These are phyloP conservation scores for Pseudonectria foliicola DNA, from an alignment of 2,329 filamentous ascomycete genomes.

Conservation along the genomic window DNA sequence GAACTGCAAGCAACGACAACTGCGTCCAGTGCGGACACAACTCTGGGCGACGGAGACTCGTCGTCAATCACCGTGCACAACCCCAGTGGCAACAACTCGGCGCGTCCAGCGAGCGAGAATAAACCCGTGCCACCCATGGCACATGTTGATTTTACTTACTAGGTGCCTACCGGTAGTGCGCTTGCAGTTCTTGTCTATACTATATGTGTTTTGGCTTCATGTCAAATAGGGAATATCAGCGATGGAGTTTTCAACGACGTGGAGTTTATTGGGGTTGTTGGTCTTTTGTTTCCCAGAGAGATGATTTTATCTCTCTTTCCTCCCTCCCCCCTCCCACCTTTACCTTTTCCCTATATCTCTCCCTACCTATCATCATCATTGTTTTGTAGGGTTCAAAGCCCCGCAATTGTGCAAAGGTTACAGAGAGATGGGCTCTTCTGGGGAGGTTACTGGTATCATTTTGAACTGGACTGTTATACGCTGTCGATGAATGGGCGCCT, in stretches of 20 bases:
- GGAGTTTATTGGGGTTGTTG: slow-evolving; percentile 19
- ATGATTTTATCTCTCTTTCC: slow-evolving; percentile 6
- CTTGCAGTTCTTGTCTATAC: slow-evolving; percentile 20
- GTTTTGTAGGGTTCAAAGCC: too few species aligned
- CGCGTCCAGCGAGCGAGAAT: slow-evolving; percentile 42
- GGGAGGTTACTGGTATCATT: slow-evolving; percentile 14
- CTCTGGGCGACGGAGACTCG: slow-evolving; percentile 30
- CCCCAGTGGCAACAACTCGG: slow-evolving; percentile 25
- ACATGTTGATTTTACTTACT: slow-evolving; percentile 58
- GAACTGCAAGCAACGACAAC: slow-evolving; percentile 43
- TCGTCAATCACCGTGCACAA: slow-evolving; percentile 34
- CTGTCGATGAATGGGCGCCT: slow-evolving; percentile 20
- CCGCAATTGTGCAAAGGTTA: background rate
- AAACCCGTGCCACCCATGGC: slow-evolving; percentile 45
- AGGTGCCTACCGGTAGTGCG: slow-evolving; percentile 19
- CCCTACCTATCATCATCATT: slow-evolving; percentile 10
- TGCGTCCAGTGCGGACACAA: slow-evolving; percentile 36
- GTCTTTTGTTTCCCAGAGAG: slow-evolving; percentile 5
- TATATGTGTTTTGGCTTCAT: slow-evolving; percentile 17
- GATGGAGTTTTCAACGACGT: slow-evolving; percentile 25
- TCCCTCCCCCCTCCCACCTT: background rate
- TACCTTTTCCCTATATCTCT: slow-evolving; percentile 6
- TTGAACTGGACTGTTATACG: slow-evolving; percentile 13
- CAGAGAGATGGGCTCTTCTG: slow-evolving; percentile 8
- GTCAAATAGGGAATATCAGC: slow-evolving; percentile 26